Conservation (phyloP, 2,329 filamentous ascomycete genomes). For the Cordyceps cateniannulata region DNA sequence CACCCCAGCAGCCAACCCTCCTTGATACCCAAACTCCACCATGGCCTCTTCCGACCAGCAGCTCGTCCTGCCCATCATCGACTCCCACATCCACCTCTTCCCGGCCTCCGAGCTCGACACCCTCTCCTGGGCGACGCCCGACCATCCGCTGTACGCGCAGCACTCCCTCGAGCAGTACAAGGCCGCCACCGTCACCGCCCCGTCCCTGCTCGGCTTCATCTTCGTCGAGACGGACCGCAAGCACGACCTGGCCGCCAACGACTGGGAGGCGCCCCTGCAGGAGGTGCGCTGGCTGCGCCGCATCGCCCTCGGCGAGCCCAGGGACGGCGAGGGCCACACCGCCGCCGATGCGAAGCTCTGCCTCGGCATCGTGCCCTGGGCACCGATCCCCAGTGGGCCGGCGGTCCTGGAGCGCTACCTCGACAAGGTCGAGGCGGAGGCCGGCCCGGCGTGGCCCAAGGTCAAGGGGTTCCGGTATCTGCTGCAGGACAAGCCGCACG, state of each 20-base stretch:
- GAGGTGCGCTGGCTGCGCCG: conserved; percentile 66
- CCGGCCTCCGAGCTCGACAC: conserved; percentile 58
- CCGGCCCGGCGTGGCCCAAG: conserved; percentile 58
- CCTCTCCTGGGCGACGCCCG: conserved; percentile 62
- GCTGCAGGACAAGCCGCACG: conserved; percentile 66
- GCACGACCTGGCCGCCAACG: conserved; percentile 48
- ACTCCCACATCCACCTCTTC: conserved; percentile 89
- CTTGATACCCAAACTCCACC: neutral
- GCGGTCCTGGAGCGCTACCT: conserved; percentile 60
- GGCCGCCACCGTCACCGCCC: conserved; percentile 33
- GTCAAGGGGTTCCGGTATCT: conserved; percentile 79
- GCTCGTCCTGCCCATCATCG: conserved; percentile 59
- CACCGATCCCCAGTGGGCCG: conserved; percentile 65
- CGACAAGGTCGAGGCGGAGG: conserved; percentile 48
- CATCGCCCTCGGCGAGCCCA: conserved; percentile 55
- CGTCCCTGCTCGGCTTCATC: conserved; percentile 61
- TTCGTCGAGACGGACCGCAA: conserved; percentile 78
- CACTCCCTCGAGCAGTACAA: conserved; percentile 61
- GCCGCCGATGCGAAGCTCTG: conserved; percentile 43
- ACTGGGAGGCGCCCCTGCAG: conserved; percentile 62
- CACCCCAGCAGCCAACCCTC: neutral
- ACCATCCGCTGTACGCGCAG: conserved; percentile 53
- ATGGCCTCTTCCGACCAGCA: conserved; percentile 8
- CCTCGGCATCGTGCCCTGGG: conserved; percentile 74
- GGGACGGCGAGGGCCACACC: conserved; percentile 51